Base-by-base conservation (phyloP, 352 stramenopile species). In the Globisporangium alternatum region DNA sequence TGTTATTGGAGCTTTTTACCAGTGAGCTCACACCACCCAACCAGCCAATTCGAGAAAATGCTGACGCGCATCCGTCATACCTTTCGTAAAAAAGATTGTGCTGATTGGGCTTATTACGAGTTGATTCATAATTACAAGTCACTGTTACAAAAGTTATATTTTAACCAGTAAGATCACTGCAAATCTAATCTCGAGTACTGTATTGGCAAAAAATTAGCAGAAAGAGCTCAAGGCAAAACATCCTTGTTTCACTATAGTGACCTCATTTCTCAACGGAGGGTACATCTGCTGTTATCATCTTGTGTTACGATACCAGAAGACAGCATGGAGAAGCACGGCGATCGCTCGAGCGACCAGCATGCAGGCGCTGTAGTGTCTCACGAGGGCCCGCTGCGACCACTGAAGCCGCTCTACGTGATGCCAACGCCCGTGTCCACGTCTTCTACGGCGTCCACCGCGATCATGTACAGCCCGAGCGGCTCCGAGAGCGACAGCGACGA, bases 371-470 rank as follows among this genome's bases (percentile, higher is more conserved):
- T 30, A 17, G 15, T 3, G 22, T 12, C 17, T 19, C 51, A 56
- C 4, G 51, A 39, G 9, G 17, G 19, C 4, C 28, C 44, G 31
- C 37, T 59, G 15, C 59, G 22, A 12, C 37, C 61, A 15, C 61
- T 61, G 6, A 13, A 54, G 21, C 31, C 61, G 43, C 43, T 60
- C 31, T 30, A 33, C 31, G 22, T 62, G 52, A 57, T 54, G 61
- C 41, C 61, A 17, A 62, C 61, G 22, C 53, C 61, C 37, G 44
- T 31, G 22, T 67, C 61, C 21, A 56, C 61, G 10, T 56, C 61
- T 1, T 60, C 60, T 12, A 55, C 60, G 15, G 49, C 48, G 48
- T 60, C 60, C 15, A 62, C 61, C 39, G 43, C 33, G 28, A 48
- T 47, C n/a, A 22, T 61, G 41, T 45, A 43, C 51, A 66, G 52